Evolutionary conservation across 2,329 filamentous ascomycete species (phyloP), one percentile per base, ranked within the genome.

Genomic region (Hypomyces perniciosus): DNA sequence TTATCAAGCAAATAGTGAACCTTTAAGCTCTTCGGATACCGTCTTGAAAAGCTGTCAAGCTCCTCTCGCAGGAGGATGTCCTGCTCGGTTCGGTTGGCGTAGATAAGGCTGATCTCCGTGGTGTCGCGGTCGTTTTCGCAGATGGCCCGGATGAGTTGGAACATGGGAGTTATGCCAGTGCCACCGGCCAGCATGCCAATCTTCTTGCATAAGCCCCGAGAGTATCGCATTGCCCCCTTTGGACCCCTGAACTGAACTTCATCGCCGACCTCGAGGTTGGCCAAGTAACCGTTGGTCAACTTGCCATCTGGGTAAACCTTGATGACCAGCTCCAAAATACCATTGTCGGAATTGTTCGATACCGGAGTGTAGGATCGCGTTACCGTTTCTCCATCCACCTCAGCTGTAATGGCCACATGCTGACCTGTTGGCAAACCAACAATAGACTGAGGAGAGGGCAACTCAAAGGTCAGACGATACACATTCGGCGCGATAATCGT

Each of bases 141-240:
- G 50, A 85, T 81, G 40, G 80, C 79, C 4, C 80, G 76, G 59
- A 85, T 83, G 6, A 85, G 64, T 59, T 85, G 81, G 48, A 60
- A 68, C 63, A 68, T 65, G 8, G 65, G 65, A 0, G 40, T 68
- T 34, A 68, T 66, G 8, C 65, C 66, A 0, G 66, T 67, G 6
- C 65, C 65, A 63, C 29, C 65, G 54, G 1, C 76, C 76, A 53
- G 20, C 46, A 49, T 49, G 27, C 48, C 48, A 4, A 50, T 50
- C 42, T 50, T 50, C 9, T 46, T 70, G 44, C 65, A 68, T 1
- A 73, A 62, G 1, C 68, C 68, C 27, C 66, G 69, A 10, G 60
- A 61, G 59, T 81, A 81, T 9, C 68, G 68, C 77, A 81, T 81
- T 2, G 76, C 71, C 6, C 79, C 78, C 60, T 80, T 81, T 35